These are phyloP conservation scores for Agrocybe praecox DNA, from an alignment of 768 basidiomycete species.

Conservation along the genomic window DNA sequence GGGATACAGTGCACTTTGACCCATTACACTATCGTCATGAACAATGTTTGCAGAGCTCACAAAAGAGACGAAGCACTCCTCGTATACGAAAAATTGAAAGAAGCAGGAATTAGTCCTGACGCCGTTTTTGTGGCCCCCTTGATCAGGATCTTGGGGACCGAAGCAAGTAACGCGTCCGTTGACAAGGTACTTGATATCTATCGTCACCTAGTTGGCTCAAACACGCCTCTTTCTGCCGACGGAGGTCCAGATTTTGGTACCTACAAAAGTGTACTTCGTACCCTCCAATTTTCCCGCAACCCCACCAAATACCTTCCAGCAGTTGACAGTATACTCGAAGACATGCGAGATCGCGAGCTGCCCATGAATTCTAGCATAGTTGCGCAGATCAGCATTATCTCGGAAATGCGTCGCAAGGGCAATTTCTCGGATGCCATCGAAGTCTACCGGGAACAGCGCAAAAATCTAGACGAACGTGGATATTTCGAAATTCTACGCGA, in stretches of 20 bases:
- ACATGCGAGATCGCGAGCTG: slow-evolving; percentile 62
- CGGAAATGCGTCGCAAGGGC: slow-evolving; percentile 66
- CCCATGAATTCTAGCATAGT: slow-evolving; percentile 43
- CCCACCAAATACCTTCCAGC: slow-evolving; percentile 49
- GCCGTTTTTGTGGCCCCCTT: slow-evolving; percentile 56
- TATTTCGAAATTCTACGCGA: slow-evolving; percentile 66
- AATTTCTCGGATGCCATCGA: slow-evolving; percentile 62
- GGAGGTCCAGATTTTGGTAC: slow-evolving; percentile 52
- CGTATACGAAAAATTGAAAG: slow-evolving; percentile 50
- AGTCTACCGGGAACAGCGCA: slow-evolving; percentile 51
- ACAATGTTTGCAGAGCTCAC: slow-evolving; percentile 44
- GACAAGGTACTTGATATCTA: slow-evolving; percentile 60
- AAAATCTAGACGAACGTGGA: slow-evolving; percentile 55
- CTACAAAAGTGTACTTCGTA: slow-evolving; percentile 56
- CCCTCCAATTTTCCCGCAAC: slow-evolving; percentile 45
- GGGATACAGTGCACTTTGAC: slow-evolving; percentile 37
- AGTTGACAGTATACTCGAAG: slow-evolving; percentile 56
- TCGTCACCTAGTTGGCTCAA: slow-evolving; percentile 12
- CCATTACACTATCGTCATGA: slow-evolving; percentile 60
- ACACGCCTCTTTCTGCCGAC: slow-evolving; percentile 5
- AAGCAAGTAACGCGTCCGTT: slow-evolving; percentile 42
- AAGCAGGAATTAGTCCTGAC: slow-evolving; percentile 47
- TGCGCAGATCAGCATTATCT: slow-evolving; percentile 55
- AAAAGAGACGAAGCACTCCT: slow-evolving; percentile 43
- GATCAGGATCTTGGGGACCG: slow-evolving; percentile 50